phyloP scores from a whole-genome alignment of 2,329 filamentous ascomycete species.

The Diaporthe amygdali region DNA sequence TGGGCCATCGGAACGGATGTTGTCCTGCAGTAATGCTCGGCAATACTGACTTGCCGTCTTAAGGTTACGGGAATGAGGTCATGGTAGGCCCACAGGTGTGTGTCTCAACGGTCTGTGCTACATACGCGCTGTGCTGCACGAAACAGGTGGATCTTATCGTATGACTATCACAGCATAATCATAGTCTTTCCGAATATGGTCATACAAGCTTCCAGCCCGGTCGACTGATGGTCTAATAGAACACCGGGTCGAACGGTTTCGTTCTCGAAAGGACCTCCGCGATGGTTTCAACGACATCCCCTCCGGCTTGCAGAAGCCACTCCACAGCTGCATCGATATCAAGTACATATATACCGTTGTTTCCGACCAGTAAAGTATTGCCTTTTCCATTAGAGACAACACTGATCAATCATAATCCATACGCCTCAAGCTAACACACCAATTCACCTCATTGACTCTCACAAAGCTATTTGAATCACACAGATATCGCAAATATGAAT shows the following conservation, averaged over 20 bases:
- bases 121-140: constrained; percentile 7
- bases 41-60: neutral
- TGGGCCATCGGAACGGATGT: neutral
- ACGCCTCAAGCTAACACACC: neutral
- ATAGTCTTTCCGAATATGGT: neutral
- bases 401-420: neutral
- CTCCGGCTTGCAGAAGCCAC: neutral
- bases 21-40: constrained; percentile 1
- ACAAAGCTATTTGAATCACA: neutral
- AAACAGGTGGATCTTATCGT: constrained; percentile 10
- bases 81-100: neutral
- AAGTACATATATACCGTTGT: neutral
- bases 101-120: constrained; percentile 9
- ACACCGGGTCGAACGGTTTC: neutral
- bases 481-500: neutral
- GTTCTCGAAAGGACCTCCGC: neutral
- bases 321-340: neutral
- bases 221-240: neutral
- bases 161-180: constrained; percentile 7
- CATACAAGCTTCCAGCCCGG: constrained; percentile 1
- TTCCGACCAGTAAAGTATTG: neutral
- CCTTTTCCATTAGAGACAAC: neutral
- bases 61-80: constrained; percentile 5
- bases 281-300: constrained; percentile 5
- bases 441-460: neutral